Conservation (phyloP, 768 basidiomycete genomes). For the Trametes villosa region DNA sequence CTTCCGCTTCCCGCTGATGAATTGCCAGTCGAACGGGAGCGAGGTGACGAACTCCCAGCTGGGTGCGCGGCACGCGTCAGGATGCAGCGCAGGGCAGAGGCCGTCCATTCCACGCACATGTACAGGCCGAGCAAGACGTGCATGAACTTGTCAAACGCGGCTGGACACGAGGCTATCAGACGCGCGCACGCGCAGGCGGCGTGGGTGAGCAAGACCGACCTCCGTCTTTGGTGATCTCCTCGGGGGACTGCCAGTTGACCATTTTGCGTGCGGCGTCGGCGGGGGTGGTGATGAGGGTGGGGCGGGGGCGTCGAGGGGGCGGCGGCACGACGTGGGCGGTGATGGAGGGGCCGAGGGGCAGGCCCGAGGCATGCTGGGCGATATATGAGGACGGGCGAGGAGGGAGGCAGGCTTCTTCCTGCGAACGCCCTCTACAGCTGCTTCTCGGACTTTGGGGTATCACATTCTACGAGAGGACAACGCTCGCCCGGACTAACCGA, state of each 20-base stretch:
- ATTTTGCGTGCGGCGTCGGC: slow-evolving; percentile 32
- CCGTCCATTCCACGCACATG: slow-evolving; percentile 37
- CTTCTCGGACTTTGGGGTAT: slow-evolving; percentile 12
- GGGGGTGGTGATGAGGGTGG: background rate
- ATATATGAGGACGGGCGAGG: slow-evolving; percentile 14
- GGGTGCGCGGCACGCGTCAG: background rate
- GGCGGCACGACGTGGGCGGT: slow-evolving; percentile 13
- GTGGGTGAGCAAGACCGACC: slow-evolving; percentile 31
- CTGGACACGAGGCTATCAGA: slow-evolving; percentile 29
- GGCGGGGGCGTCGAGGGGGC: slow-evolving; percentile 5
- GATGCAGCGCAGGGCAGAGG: background rate
- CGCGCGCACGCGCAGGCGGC: background rate
- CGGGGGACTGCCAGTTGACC: slow-evolving; percentile 46
- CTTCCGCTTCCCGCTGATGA: slow-evolving; percentile 44
- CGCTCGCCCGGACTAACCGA: slow-evolving; percentile 6
- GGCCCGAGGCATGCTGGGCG: slow-evolving; percentile 3
- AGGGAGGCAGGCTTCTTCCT: slow-evolving; percentile 6
- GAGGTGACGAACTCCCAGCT: slow-evolving; percentile 52
- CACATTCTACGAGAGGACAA: slow-evolving; percentile 13
- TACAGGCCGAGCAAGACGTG: slow-evolving; percentile 51
- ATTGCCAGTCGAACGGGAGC: slow-evolving; percentile 46
- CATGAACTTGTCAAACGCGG: slow-evolving; percentile 45
- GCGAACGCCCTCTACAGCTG: background rate
- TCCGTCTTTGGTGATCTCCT: slow-evolving; percentile 41
- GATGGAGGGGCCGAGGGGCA: slow-evolving; percentile 12